A percentile compares a stretch with the other conserved stretches of the same genome.
Conservation (phyloP, 345 rosid species). For the Syzygium grande region DNA sequence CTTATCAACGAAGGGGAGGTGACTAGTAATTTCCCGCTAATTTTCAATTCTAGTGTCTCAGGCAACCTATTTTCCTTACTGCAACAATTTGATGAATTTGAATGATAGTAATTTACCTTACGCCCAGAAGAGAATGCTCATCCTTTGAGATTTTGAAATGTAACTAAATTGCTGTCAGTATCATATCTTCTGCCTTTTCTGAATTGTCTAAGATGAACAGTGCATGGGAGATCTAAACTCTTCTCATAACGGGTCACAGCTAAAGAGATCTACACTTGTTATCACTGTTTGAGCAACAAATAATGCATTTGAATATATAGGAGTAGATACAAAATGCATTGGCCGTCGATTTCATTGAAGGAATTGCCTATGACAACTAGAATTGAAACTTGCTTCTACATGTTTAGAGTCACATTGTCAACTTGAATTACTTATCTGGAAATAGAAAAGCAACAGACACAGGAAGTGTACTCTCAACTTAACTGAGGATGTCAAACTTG, state of each 20-base stretch:
- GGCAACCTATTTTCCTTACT: neutral
- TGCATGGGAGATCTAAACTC: neutral
- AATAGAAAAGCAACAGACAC: neutral
- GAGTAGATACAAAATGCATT: neutral
- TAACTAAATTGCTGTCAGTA: neutral
- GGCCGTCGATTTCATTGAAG: neutral
- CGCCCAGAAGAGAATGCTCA: neutral
- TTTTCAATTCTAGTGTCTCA: neutral
- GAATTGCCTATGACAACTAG: neutral
- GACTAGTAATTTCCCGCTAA: neutral
- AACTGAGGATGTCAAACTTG: constrained; percentile 1
- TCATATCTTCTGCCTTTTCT: neutral
- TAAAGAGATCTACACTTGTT: neutral
- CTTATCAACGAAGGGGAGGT: constrained; percentile 90
- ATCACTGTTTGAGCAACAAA: neutral
- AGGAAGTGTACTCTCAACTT: neutral
- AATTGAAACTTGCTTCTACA: neutral
- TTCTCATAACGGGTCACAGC: neutral
- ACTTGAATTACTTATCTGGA: neutral
- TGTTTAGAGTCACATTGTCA: neutral
- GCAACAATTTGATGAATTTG: neutral
- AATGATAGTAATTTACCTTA: neutral
- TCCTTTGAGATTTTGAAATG: neutral
- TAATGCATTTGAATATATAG: neutral
- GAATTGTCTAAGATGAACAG: neutral